A percentile compares a stretch with the other conserved stretches of the same genome.
Evolutionary conservation across 1,284 basidiomycete species (phyloP).

Genomic region (Sparassis latifolia): DNA sequence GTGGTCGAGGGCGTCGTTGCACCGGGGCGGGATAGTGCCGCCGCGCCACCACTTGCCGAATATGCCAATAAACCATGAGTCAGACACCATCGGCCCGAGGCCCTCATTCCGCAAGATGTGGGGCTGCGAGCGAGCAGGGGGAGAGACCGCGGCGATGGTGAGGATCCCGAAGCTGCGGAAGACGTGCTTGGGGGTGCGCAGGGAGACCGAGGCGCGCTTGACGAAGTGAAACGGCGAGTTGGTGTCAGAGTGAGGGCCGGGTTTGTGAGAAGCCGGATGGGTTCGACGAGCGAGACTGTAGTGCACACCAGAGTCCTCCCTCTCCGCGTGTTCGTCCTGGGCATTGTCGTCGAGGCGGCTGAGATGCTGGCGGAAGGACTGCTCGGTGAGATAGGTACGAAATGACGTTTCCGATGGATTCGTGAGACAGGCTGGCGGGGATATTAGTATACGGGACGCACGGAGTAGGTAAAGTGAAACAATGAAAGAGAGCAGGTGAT

Average conservation of each 20-base stretch:
- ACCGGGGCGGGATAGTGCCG: conserved; percentile 65
- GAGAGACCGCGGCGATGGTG: conserved; percentile 76
- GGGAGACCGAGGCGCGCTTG: conserved; percentile 85
- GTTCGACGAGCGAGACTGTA: conserved; percentile 29
- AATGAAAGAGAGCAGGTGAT: neutral
- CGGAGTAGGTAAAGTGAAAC: neutral
- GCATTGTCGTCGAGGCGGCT: conserved; percentile 74
- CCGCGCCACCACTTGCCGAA: conserved; percentile 88
- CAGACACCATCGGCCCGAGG: conserved; percentile 49
- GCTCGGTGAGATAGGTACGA: conserved; percentile 89
- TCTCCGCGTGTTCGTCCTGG: conserved; percentile 41
- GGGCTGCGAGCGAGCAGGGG: conserved; percentile 27
- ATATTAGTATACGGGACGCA: neutral
- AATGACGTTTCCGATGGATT: conserved; percentile 92
- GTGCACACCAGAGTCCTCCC: conserved; percentile 25
- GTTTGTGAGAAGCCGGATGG: conserved; percentile 21
- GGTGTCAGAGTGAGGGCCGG: conserved; percentile 25
- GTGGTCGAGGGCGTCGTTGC: conserved; percentile 54
- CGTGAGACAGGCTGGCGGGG: conserved; percentile 75
- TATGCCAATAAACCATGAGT: conserved; percentile 82
- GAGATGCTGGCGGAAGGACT: conserved; percentile 91
- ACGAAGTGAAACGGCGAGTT: conserved; percentile 76
- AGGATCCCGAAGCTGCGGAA: conserved; percentile 82
- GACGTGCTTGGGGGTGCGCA: conserved; percentile 89
- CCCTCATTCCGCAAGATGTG: conserved; percentile 26